phyloP scores from a whole-genome alignment of 2,329 filamentous ascomycete genomes.

The Nigrograna mackinnonii region DNA sequence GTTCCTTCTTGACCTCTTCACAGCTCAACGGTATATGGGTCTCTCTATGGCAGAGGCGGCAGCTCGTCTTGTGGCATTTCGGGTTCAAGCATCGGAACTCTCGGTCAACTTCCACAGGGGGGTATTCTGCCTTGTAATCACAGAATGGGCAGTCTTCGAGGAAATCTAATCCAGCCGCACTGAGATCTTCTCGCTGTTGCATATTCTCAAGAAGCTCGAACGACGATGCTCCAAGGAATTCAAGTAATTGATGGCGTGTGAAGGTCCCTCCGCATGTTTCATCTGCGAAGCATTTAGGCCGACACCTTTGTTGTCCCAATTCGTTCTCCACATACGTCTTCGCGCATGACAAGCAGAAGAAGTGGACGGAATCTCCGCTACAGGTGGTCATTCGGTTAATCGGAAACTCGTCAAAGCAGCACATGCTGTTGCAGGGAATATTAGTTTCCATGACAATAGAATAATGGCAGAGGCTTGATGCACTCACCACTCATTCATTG shows the following conservation, averaged over 20 bases:
- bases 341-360: constrained; percentile 72
- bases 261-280: constrained; percentile 64
- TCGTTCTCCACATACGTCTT: constrained; percentile 67
- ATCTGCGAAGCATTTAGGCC: constrained; percentile 71
- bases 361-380: constrained; percentile 60
- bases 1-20: constrained; percentile 64
- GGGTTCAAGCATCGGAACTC: constrained; percentile 74
- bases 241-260: constrained; percentile 54
- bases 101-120: constrained; percentile 66
- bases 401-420: constrained; percentile 71
- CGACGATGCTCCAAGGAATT: constrained; percentile 63
- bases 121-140: constrained; percentile 75
- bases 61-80: constrained; percentile 61
- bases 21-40: constrained; percentile 76
- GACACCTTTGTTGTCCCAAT: constrained; percentile 70
- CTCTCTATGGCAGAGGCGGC: constrained; percentile 63
- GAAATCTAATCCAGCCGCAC: constrained; percentile 70
- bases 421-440: constrained; percentile 57
- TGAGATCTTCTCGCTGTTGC: constrained; percentile 71
- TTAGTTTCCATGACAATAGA: neutral
- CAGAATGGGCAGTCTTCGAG: constrained; percentile 82
- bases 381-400: constrained; percentile 72
- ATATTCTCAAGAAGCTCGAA: constrained; percentile 68
- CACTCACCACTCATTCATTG: constrained; percentile 65
- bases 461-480: constrained; percentile 12